Evolutionary conservation across 345 rosid species (phyloP).

Genomic region (Raphanus sativus): DNA sequence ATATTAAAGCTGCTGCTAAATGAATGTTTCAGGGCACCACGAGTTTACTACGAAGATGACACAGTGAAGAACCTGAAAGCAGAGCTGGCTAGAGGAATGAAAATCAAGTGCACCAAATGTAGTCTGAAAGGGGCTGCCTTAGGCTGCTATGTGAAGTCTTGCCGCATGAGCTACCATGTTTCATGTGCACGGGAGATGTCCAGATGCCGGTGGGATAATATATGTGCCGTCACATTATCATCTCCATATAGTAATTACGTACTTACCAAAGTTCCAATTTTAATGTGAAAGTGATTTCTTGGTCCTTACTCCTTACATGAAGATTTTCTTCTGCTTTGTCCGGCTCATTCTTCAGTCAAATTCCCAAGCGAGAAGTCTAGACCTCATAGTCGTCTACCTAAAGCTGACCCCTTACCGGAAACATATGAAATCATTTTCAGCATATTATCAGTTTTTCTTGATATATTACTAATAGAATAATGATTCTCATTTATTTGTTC

Average conservation of each 20-base stretch:
- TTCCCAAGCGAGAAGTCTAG: slow-evolving; percentile 63
- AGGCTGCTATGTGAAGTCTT: slow-evolving; percentile 77
- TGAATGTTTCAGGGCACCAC: slow-evolving; percentile 68
- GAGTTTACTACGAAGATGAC: slow-evolving; percentile 63
- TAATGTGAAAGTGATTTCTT: slow-evolving; percentile 13
- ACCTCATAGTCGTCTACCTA: background rate
- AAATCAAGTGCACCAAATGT: slow-evolving; percentile 73
- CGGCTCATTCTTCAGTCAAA: slow-evolving; percentile 61
- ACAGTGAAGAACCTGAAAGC: slow-evolving; percentile 62
- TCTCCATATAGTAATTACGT: background rate
- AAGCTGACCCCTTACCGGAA: slow-evolving; percentile 11
- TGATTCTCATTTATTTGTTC: background rate
- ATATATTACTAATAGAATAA: slow-evolving; percentile 21
- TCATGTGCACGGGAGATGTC: slow-evolving; percentile 64
- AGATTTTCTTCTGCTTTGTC: slow-evolving; percentile 72
- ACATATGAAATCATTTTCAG: slow-evolving; percentile 7
- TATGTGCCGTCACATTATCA: slow-evolving; percentile 28
- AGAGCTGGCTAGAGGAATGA: slow-evolving; percentile 75
- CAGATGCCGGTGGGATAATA: slow-evolving; percentile 80
- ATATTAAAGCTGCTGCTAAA: background rate
- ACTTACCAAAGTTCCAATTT: background rate
- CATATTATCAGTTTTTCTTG: background rate
- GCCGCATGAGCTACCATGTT: slow-evolving; percentile 75
- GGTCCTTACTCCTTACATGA: slow-evolving; percentile 43
- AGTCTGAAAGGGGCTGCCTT: slow-evolving; percentile 81